Conservation (phyloP, 2,329 filamentous ascomycete species). For the Aciculosporium take region DNA sequence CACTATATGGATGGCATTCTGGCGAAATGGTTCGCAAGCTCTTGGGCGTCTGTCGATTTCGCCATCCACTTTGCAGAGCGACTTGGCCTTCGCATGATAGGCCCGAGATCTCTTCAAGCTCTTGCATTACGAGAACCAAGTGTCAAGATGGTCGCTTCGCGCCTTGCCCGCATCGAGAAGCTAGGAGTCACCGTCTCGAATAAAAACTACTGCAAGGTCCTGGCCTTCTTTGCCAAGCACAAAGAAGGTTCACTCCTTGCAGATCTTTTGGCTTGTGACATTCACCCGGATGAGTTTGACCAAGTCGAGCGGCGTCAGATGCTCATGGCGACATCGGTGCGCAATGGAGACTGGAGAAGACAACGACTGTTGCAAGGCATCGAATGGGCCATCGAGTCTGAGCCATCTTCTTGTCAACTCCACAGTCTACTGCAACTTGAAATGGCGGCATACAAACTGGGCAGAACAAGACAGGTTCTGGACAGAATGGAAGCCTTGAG, state of each 20-base stretch:
- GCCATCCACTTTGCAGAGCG: constrained; percentile 56
- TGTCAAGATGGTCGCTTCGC: constrained; percentile 38
- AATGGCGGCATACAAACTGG: constrained; percentile 9
- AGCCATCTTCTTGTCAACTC: constrained; percentile 12
- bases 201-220: constrained; percentile 49
- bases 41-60: constrained; percentile 56
- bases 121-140: constrained; percentile 53
- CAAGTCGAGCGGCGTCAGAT: constrained; percentile 26
- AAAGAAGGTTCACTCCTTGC: constrained; percentile 36
- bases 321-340: constrained; percentile 21
- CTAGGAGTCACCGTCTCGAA: constrained; percentile 48
- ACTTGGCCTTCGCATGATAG: constrained; percentile 58
- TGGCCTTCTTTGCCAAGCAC: constrained; percentile 48
- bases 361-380: constrained; percentile 31
- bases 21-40: constrained; percentile 65
- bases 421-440: constrained; percentile 10
- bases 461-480: constrained; percentile 14
- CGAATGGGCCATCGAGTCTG: constrained; percentile 15
- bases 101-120: constrained; percentile 62
- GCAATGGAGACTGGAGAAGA: constrained; percentile 22
- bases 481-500: constrained; percentile 20
- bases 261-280: constrained; percentile 32
- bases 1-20: constrained; percentile 40
- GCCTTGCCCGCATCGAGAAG: constrained; percentile 45
- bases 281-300: constrained; percentile 43